phyloP scores from a whole-genome alignment of 129 eudicot species.

The carrot (Daucus carota) region DNA sequence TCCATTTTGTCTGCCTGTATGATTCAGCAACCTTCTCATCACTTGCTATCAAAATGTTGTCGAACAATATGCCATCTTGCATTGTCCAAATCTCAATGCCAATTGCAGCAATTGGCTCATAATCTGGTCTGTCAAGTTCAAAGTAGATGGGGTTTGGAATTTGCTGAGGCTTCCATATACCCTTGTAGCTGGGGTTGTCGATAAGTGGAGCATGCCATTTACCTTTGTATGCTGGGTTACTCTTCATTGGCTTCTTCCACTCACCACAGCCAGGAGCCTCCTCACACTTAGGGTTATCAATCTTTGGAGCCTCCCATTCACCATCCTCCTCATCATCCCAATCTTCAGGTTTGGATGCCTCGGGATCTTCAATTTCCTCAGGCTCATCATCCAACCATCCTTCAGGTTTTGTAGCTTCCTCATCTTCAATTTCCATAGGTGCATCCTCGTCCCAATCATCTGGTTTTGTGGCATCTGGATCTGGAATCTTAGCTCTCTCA shows the following conservation, averaged over 20 bases:
- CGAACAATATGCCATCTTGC: constrained; percentile 95
- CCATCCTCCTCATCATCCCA: constrained; percentile 99
- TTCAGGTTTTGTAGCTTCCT: constrained; percentile 76
- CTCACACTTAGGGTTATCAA: constrained; percentile 82
- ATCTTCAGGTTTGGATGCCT: constrained; percentile 85
- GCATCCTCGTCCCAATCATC: constrained; percentile 97
- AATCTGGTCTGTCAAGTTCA: constrained; percentile 57
- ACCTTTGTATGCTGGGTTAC: constrained; percentile 77
- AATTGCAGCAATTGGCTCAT: constrained; percentile 74
- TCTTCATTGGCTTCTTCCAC: constrained; percentile 76
- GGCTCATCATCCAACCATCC: constrained; percentile 96
- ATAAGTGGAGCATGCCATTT: constrained; percentile 75
- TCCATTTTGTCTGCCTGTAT: constrained; percentile 59
- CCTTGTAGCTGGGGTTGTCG: constrained; percentile 86
- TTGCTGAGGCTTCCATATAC: constrained; percentile 69
- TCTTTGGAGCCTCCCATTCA: constrained; percentile 93
- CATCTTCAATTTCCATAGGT: constrained; percentile 75
- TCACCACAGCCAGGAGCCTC: constrained; percentile 84
- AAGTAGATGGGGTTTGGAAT: constrained; percentile 68
- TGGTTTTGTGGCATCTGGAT: constrained; percentile 74
- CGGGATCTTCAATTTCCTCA: constrained; percentile 83
- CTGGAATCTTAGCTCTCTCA: constrained; percentile 63
- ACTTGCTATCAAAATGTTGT: constrained; percentile 69
- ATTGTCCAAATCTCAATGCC: constrained; percentile 97
- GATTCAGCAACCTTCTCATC: constrained; percentile 61